phyloP scores from a whole-genome alignment of 352 stramenopile species.

The Pythium pyrilobum region DNA sequence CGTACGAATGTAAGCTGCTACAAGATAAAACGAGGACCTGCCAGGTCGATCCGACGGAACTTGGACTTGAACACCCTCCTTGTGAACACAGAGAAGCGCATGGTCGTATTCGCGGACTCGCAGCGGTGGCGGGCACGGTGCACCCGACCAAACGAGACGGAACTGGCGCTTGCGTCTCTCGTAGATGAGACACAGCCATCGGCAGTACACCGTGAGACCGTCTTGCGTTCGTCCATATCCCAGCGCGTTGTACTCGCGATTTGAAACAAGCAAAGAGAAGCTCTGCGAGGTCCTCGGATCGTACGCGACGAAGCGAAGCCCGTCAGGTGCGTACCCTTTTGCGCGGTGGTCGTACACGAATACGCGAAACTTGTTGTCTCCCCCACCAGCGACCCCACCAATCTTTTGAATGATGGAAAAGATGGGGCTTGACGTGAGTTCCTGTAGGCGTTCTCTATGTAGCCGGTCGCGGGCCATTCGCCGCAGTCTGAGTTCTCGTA shows the following conservation, averaged over 20 bases:
- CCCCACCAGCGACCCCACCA: background rate
- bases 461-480: background rate
- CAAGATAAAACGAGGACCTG: slow-evolving; percentile 13
- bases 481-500: slow-evolving; percentile 21
- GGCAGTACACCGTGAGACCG: slow-evolving; percentile 42
- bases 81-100: slow-evolving; percentile 50
- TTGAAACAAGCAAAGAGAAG: slow-evolving; percentile 33
- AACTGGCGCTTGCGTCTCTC: slow-evolving; percentile 44
- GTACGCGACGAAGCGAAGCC: slow-evolving; percentile 48
- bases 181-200: slow-evolving; percentile 57
- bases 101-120: slow-evolving; percentile 47
- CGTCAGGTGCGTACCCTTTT: slow-evolving; percentile 40
- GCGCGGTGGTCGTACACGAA: slow-evolving; percentile 34
- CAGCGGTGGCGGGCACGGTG: slow-evolving; percentile 42
- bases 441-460: slow-evolving; percentile 23
- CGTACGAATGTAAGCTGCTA: slow-evolving; percentile 35
- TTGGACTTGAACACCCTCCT: slow-evolving; percentile 38
- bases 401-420: slow-evolving; percentile 9
- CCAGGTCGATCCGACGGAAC: background rate
- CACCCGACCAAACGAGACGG: slow-evolving; percentile 53
- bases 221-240: slow-evolving; percentile 41
- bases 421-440: slow-evolving; percentile 24
- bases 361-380: slow-evolving; percentile 36
- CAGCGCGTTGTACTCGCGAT: slow-evolving; percentile 40
- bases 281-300: slow-evolving; percentile 33